Evolutionary conservation across 805 yeast species (phyloP), one percentile per base, ranked within the genome.

Genomic region (Torulaspora delbrueckii): DNA sequence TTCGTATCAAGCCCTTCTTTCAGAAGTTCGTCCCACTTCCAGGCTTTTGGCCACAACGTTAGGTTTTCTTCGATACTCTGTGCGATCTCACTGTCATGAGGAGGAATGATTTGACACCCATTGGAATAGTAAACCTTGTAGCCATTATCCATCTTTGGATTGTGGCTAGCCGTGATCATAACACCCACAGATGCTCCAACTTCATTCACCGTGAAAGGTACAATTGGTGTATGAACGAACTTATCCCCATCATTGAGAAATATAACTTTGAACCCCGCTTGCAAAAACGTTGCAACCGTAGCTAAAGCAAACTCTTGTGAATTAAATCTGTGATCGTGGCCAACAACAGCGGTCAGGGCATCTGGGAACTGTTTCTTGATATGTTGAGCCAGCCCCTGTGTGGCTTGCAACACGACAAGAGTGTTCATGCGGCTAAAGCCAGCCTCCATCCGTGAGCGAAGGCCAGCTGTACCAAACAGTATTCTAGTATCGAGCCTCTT

Each of bases 21-120:
- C n/a, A 77, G 58, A 35, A 77, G 69, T 9, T 63, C 51, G 2
- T 57, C 56, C 26, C 73, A 64, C 45, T 77, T 69, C 78, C 81
- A 76, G 22, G 78, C 80, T 35, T 70, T 50, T 35, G 61, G 62
- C 76, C 84, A 75, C 0, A 95, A 91, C 3, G 53, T 63, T 49
- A 86, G 66, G 57, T 86, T 86, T 10, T 68, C 57, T 22, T 76
- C 70, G 34, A 91, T 91, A 1, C 72, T 59, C 2, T 62, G 49
- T 18, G 96, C 89, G 51, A 91, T 91, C 1, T 75, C 80, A 2
- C 58, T 56, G 59, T 93, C 98, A 58, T 83, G 88, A 0, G 99
- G 98, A 2, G 96, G 90, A 37, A 91, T 87, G 52, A 91, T 93
- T 64, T 93, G 98, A 64, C 97, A 91, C 3, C 96, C 98, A 61